Conservation (phyloP, 169 alveolate species). For the Babesia gibsoni region DNA sequence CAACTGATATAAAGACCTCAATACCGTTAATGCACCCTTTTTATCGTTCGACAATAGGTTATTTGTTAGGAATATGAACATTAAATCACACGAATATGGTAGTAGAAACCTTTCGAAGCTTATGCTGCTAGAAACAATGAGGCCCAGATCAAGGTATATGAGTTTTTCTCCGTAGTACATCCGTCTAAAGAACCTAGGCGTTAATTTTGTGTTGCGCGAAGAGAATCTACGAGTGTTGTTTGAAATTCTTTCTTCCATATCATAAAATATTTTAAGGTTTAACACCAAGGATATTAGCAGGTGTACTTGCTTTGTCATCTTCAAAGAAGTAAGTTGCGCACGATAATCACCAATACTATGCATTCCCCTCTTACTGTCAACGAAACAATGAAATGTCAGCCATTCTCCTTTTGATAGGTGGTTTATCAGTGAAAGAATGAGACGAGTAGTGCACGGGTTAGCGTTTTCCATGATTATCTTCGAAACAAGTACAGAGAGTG, state of each 20-base stretch:
- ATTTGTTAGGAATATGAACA: slow-evolving; percentile 21
- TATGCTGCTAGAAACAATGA: slow-evolving; percentile 12
- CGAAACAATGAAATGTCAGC: slow-evolving; percentile 23
- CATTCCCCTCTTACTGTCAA: background rate
- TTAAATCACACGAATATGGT: slow-evolving; percentile 7
- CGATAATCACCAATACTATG: slow-evolving; percentile 1
- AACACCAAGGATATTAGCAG: slow-evolving; percentile 22
- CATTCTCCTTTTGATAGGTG: slow-evolving; percentile 37
- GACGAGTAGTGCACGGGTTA: slow-evolving; percentile 6
- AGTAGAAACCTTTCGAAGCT: slow-evolving; percentile 25
- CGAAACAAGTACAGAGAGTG: slow-evolving; percentile 1
- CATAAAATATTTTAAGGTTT: slow-evolving; percentile 35
- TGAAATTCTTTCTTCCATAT: slow-evolving; percentile 24
- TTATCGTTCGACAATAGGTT: slow-evolving; percentile 21
- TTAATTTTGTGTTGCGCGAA: background rate
- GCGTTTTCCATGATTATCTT: background rate
- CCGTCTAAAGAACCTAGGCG: slow-evolving; percentile 10
- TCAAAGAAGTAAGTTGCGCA: background rate
- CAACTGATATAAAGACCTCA: slow-evolving; percentile 12
- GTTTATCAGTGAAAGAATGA: slow-evolving; percentile 14
- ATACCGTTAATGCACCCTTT: slow-evolving; percentile 35
- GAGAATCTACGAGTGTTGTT: background rate
- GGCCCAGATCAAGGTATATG: background rate
- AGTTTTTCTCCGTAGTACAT: slow-evolving; percentile 29
- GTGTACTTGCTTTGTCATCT: background rate